A percentile compares a stretch with the other conserved stretches of the same genome.
Conservation (phyloP, 106 monocot species). For the Apostasia ramifera region DNA sequence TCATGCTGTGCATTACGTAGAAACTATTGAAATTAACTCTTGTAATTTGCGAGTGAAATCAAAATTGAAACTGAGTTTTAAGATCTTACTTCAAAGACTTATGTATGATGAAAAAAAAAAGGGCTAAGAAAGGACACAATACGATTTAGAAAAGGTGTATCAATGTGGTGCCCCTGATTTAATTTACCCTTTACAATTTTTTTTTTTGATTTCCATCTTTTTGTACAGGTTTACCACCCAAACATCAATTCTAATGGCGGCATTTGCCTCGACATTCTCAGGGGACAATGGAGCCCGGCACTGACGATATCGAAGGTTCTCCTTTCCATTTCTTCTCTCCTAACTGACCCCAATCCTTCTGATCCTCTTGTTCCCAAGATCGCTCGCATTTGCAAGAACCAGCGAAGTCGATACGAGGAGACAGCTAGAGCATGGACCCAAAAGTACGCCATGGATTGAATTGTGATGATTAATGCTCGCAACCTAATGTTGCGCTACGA, state of each 20-base stretch:
- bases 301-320: conserved; percentile 56
- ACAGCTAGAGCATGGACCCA: conserved; percentile 38
- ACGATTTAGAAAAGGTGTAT: too few relatives aligned
- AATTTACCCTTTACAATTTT: too few relatives aligned
- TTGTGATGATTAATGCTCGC: too few relatives aligned
- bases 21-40: too few relatives aligned
- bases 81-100: too few relatives aligned
- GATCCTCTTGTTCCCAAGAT: conserved; percentile 46
- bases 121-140: too few relatives aligned
- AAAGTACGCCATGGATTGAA: conserved; percentile 41
- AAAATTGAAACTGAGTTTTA: too few relatives aligned
- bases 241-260: conserved; percentile 67
- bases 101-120: too few relatives aligned
- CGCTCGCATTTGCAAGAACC: conserved; percentile 33
- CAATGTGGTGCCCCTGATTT: too few relatives aligned
- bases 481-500: too few relatives aligned
- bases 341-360: conserved; percentile 32
- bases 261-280: conserved; percentile 70
- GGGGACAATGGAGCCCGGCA: conserved; percentile 71
- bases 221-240: conserved; percentile 55
- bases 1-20: too few relatives aligned
- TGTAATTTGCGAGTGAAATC: too few relatives aligned
- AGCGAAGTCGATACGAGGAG: conserved; percentile 28
- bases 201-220: neutral
- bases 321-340: conserved; percentile 9